A percentile compares a stretch with the other conserved stretches of the same genome.
Evolutionary conservation across 1,284 basidiomycete genomes (phyloP).

Genomic region (Rugiboletus extremiorientalis): DNA sequence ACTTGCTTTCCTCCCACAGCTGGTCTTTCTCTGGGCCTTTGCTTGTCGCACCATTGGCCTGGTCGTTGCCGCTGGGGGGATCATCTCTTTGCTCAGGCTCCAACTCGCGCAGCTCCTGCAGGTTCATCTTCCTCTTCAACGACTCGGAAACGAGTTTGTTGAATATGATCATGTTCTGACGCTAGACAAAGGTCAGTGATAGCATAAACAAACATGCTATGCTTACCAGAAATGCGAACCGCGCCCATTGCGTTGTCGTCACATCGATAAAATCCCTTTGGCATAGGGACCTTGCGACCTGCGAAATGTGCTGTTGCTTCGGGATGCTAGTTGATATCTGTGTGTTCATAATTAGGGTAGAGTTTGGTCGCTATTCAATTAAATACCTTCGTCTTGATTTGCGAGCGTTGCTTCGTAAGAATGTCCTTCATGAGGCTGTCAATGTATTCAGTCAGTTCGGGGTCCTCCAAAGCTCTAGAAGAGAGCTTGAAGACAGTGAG

Average conservation of each 20-base stretch:
- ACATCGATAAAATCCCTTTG: neutral
- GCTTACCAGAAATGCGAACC: slow-evolving; percentile 9
- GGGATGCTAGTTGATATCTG: neutral
- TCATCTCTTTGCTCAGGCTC: neutral
- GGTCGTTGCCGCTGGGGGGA: no score
- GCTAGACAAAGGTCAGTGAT: neutral
- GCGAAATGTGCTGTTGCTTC: neutral
- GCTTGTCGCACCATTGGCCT: no score
- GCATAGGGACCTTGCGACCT: neutral
- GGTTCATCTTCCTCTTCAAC: neutral
- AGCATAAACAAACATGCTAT: neutral
- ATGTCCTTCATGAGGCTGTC: slow-evolving; percentile 5
- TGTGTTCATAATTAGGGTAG: neutral
- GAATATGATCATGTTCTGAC: neutral
- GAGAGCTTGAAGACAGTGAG: slow-evolving; percentile 5
- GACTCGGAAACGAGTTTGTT: neutral
- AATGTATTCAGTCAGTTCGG: neutral
- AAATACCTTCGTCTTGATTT: slow-evolving; percentile 8
- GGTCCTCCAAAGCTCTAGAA: neutral
- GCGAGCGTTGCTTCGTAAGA: neutral
- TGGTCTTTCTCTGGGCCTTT: neutral
- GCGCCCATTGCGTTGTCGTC: slow-evolving; percentile 2
- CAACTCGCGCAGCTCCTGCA: neutral
- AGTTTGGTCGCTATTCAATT: neutral
- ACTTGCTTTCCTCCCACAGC: neutral